Conservation (phyloP, 495 filamentous ascomycete species). For the Talaromyces adpressus region DNA sequence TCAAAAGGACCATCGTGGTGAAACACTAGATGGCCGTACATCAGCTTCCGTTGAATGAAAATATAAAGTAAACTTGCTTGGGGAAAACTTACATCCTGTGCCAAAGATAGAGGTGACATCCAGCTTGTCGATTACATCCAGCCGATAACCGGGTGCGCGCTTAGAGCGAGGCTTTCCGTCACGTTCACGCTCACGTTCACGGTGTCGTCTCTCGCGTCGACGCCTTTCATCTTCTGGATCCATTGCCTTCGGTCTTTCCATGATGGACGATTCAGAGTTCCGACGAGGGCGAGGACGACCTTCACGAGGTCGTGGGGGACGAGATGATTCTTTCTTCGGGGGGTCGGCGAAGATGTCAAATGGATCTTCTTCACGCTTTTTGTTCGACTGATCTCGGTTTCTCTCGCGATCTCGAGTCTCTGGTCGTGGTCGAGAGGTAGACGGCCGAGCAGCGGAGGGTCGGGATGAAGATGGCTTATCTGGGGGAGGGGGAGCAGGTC, state of each 20-base stretch:
- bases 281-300: constrained; percentile 58
- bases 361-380: constrained; percentile 26
- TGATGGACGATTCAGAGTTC: constrained; percentile 90
- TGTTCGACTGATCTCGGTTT: constrained; percentile 45
- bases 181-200: constrained; percentile 61
- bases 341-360: constrained; percentile 59
- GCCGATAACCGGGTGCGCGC: constrained; percentile 47
- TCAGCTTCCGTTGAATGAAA: background rate
- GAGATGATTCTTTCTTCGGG: constrained; percentile 23
- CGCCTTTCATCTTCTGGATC: constrained; percentile 70
- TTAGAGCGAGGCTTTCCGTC: constrained; percentile 51
- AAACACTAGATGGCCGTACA: constrained; percentile 58
- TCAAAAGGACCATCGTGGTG: constrained; percentile 99
- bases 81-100: constrained; percentile 67
- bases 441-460: constrained; percentile 20
- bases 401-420: constrained; percentile 47
- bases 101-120: constrained; percentile 98
- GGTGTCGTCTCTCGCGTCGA: constrained; percentile 61
- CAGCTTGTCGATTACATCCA: constrained; percentile 95
- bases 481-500: constrained; percentile 27
- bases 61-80: background rate
- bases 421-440: constrained; percentile 40
- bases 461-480: constrained; percentile 25
- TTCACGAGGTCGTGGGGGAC: constrained; percentile 15
- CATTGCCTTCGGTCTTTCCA: constrained; percentile 56